Conservation (phyloP, 495 filamentous ascomycete genomes). For the Trypethelium eluteriae region DNA sequence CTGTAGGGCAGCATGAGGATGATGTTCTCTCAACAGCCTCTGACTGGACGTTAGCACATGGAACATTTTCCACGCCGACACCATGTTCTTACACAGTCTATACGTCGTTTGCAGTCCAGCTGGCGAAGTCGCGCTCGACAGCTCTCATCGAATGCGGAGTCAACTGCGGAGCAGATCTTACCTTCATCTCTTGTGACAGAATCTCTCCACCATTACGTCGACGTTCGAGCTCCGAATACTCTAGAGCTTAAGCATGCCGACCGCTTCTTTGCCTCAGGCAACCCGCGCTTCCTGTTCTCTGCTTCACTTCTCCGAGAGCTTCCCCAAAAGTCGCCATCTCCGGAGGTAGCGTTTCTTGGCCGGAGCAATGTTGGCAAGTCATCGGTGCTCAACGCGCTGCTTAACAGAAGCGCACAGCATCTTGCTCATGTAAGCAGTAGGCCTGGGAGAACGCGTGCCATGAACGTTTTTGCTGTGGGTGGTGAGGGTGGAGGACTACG, state of each 20-base stretch:
- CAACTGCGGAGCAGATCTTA: not conserved
- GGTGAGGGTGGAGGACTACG: constrained; percentile 33
- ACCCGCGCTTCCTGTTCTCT: constrained; percentile 61
- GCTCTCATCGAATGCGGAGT: not conserved
- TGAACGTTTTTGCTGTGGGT: constrained; percentile 80
- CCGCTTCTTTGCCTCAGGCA: constrained; percentile 55
- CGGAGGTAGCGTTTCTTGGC: constrained; percentile 70
- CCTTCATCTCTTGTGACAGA: not conserved
- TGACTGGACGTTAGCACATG: not conserved
- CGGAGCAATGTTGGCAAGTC: constrained; percentile 92
- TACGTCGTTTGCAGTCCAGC: not conserved
- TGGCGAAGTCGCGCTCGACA: not conserved
- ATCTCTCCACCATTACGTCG: not conserved
- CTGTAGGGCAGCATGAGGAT: no score
- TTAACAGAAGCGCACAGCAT: constrained; percentile 41
- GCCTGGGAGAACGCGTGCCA: constrained; percentile 68
- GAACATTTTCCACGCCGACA: not conserved
- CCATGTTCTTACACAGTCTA: not conserved
- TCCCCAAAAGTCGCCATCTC: constrained; percentile 46
- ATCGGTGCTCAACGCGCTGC: constrained; percentile 74
- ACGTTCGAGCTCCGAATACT: constrained; percentile 40
- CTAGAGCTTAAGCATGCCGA: constrained; percentile 49
- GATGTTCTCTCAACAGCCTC: no score
- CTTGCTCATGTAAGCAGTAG: constrained; percentile 60
- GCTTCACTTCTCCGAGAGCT: constrained; percentile 59